Evolutionary conservation across 2,329 filamentous ascomycete species (phyloP).

Genomic region (Pyrenophora teres): DNA sequence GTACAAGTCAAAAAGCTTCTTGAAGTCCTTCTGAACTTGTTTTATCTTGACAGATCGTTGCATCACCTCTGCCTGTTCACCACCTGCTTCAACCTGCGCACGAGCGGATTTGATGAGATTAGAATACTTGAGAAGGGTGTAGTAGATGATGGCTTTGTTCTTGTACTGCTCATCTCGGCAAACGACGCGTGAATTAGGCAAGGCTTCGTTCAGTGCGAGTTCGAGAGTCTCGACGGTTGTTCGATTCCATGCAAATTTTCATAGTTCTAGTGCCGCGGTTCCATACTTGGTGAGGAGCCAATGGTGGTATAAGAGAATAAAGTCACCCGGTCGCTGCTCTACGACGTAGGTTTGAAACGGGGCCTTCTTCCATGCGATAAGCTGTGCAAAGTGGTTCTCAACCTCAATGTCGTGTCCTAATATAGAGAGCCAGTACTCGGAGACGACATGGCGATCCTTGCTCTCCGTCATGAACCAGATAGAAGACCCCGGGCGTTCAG

Average conservation of each 20-base stretch:
- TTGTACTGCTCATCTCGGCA: conserved; percentile 99
- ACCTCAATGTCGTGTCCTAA: conserved; percentile 96
- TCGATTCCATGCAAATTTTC: conserved; percentile 95
- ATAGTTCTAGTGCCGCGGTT: conserved; percentile 94
- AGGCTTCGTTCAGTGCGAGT: conserved; percentile 80
- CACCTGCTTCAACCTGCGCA: conserved; percentile 56
- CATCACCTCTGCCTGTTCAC: conserved; percentile 45
- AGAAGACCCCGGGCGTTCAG: conserved; percentile 78
- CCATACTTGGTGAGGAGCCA: conserved; percentile 98
- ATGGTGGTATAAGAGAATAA: conserved; percentile 85
- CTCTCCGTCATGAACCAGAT: conserved; percentile 99
- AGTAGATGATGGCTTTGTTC: conserved; percentile 95
- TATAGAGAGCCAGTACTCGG: conserved; percentile 91
- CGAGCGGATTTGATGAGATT: conserved; percentile 62
- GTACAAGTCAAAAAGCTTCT: conserved; percentile 76
- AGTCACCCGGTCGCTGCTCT: conserved; percentile 87
- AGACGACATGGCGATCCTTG: conserved; percentile 85
- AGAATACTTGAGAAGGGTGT: conserved; percentile 79
- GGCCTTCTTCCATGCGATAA: conserved; percentile 93
- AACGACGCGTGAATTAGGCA: conserved; percentile 86
- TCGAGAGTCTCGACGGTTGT: conserved; percentile 91
- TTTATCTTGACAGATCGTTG: conserved; percentile 59
- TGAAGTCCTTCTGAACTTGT: conserved; percentile 82
- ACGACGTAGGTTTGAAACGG: conserved; percentile 92
- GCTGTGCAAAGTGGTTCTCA: conserved; percentile 93